Evolutionary conservation across 2,329 filamentous ascomycete species (phyloP).

Genomic region (Trichocomaceae sp.): DNA sequence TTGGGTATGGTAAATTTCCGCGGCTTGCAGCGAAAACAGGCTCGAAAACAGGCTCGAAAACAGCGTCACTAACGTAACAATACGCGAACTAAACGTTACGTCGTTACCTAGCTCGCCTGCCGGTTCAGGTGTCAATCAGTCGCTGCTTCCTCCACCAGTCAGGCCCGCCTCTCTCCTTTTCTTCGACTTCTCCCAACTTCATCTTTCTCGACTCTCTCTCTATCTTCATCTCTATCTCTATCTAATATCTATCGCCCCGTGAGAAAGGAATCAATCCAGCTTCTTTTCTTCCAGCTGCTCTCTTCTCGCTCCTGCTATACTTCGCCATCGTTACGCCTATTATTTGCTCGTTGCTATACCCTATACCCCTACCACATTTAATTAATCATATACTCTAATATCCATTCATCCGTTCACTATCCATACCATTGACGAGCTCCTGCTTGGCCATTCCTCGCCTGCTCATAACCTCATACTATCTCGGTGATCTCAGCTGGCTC

Average conservation of each 20-base stretch:
- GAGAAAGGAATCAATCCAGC: not conserved
- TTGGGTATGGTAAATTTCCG: no score
- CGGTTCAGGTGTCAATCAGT: no score
- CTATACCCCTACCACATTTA: not conserved
- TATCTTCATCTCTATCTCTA: not conserved
- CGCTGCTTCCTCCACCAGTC: not conserved
- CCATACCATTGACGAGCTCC: not conserved
- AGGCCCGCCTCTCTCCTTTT: not conserved
- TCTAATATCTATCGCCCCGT: no score
- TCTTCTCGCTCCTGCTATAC: not conserved
- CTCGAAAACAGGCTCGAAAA: no score
- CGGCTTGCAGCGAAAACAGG: no score
- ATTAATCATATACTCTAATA: not conserved
- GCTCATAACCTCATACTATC: not conserved
- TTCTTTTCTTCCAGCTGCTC: not conserved
- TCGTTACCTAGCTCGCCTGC: no score
- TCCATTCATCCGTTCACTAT: not conserved
- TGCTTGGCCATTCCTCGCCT: not conserved
- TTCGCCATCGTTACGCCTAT: not conserved
- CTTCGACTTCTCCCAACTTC: no score
- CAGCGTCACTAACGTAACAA: no score
- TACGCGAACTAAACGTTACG: no score
- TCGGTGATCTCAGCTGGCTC: slow-evolving; percentile 11
- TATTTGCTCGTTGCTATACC: not conserved
- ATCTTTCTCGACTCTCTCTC: not conserved